Conservation (phyloP, 169 alveolate species). For the Plasmodium malariae region DNA sequence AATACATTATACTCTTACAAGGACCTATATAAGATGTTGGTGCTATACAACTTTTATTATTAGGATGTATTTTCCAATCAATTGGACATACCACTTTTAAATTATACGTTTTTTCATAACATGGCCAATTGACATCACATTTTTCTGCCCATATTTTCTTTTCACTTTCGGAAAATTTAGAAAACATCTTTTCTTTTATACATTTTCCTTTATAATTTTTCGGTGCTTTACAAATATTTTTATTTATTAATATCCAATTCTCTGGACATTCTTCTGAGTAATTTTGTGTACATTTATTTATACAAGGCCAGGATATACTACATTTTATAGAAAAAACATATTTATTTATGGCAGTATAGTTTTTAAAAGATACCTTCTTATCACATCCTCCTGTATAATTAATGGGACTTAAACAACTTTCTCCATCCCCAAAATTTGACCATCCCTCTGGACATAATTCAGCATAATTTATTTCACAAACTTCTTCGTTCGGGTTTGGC, state of each 20-base stretch:
- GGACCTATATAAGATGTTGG: slow-evolving; percentile 81
- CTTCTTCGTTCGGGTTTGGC: slow-evolving; percentile 74
- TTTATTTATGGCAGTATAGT: slow-evolving; percentile 46
- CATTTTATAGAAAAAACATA: slow-evolving; percentile 33
- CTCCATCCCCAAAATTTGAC: slow-evolving; percentile 76
- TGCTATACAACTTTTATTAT: slow-evolving; percentile 78
- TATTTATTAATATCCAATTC: slow-evolving; percentile 74
- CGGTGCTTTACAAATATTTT: slow-evolving; percentile 79
- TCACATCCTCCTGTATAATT: slow-evolving; percentile 55
- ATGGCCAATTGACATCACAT: slow-evolving; percentile 84
- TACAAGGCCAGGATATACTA: slow-evolving; percentile 74
- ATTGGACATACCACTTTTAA: slow-evolving; percentile 28
- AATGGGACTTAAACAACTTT: slow-evolving; percentile 67
- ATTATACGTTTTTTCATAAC: slow-evolving; percentile 47
- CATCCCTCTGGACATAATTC: slow-evolving; percentile 86
- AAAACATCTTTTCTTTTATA: slow-evolving; percentile 77
- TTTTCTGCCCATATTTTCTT: slow-evolving; percentile 74
- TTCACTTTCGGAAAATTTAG: slow-evolving; percentile 77
- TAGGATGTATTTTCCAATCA: slow-evolving; percentile 79
- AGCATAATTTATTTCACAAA: slow-evolving; percentile 82
- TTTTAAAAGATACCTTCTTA: slow-evolving; percentile 42
- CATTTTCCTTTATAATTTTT: slow-evolving; percentile 78
- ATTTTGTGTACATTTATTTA: slow-evolving; percentile 6
- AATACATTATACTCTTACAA: slow-evolving; percentile 61
- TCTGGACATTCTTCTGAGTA: slow-evolving; percentile 32